A percentile compares a stretch with the other conserved stretches of the same genome.
Evolutionary conservation across 1,139 yeast species (phyloP).

Genomic region (Kurtzmaniella quercitrusa): DNA sequence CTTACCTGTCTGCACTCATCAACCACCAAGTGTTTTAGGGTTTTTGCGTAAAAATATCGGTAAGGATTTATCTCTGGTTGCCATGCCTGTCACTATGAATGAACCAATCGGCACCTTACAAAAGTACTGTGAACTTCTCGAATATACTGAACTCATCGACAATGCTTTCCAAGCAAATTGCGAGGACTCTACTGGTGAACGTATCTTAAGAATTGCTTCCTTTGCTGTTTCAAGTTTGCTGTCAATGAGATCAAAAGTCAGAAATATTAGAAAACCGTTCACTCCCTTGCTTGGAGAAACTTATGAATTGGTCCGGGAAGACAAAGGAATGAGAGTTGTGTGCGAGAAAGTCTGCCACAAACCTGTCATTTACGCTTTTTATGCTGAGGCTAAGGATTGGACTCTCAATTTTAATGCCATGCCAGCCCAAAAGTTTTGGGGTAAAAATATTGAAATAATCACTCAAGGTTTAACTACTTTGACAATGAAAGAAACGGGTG

Average conservation of each 20-base stretch:
- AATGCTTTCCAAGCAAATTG: slow-evolving; percentile 47
- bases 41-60: slow-evolving; percentile 88
- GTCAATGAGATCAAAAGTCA: slow-evolving; percentile 64
- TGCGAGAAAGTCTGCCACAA: slow-evolving; percentile 80
- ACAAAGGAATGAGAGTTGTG: slow-evolving; percentile 61
- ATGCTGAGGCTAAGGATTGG: slow-evolving; percentile 75
- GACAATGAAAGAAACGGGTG: slow-evolving; percentile 58
- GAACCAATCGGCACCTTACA: slow-evolving; percentile 87
- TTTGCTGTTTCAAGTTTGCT: slow-evolving; percentile 80
- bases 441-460: slow-evolving; percentile 80
- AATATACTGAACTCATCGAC: slow-evolving; percentile 65
- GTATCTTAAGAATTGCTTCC: slow-evolving; percentile 67
- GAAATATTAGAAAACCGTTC: slow-evolving; percentile 84
- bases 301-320: slow-evolving; percentile 77
- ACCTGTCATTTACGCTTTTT: slow-evolving; percentile 79
- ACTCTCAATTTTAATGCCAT: slow-evolving; percentile 67
- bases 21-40: slow-evolving; percentile 80
- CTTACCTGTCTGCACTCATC: slow-evolving; percentile 54
- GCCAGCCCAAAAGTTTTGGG: slow-evolving; percentile 93
- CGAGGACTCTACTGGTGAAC: slow-evolving; percentile 47
- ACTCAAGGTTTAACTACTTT: slow-evolving; percentile 68
- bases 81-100: slow-evolving; percentile 93
- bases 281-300: slow-evolving; percentile 90
- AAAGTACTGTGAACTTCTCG: slow-evolving; percentile 73
- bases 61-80: slow-evolving; percentile 77